Conservation (phyloP, 2,329 filamentous ascomycete species). For the Aspergillus tubingensis region DNA sequence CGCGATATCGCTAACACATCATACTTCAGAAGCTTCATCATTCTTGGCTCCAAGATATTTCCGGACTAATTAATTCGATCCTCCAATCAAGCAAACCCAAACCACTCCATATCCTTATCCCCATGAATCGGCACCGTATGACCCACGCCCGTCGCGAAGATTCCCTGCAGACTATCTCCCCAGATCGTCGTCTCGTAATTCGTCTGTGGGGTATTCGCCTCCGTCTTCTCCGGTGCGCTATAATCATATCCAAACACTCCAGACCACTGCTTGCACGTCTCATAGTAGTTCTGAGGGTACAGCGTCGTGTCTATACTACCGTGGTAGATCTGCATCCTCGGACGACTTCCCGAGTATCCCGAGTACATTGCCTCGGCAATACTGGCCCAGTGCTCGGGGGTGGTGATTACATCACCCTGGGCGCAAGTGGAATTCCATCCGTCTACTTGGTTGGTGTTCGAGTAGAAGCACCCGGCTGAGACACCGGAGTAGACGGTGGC, state of each 20-base stretch:
- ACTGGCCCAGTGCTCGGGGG: conserved; percentile 23
- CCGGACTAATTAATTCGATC: neutral
- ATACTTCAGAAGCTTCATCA: neutral
- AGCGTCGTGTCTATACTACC: conserved; percentile 56
- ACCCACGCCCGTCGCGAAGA: conserved; percentile 25
- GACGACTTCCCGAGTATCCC: conserved; percentile 49
- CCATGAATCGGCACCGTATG: conserved; percentile 26
- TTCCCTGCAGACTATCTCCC: conserved; percentile 25
- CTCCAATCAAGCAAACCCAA: conserved; percentile 22
- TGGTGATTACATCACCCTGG: conserved; percentile 20
- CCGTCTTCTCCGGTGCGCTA: conserved; percentile 15
- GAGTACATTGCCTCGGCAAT: conserved; percentile 27
- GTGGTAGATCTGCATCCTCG: conserved; percentile 62
- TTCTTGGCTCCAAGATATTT: too few relatives aligned
- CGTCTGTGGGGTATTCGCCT: conserved; percentile 19
- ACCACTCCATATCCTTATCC: conserved; percentile 27
- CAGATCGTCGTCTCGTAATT: conserved; percentile 26
- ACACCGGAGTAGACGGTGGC: conserved; percentile 23
- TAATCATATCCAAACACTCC: conserved; percentile 48
- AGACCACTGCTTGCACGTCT: conserved; percentile 60
- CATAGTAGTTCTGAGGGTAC: conserved; percentile 57
- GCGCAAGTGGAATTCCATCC: conserved; percentile 30
- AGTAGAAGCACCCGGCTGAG: conserved; percentile 26
- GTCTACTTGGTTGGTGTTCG: conserved; percentile 16
- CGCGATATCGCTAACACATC: neutral